Conservation (phyloP, 768 basidiomycete genomes). For the Suillus alpinus region DNA sequence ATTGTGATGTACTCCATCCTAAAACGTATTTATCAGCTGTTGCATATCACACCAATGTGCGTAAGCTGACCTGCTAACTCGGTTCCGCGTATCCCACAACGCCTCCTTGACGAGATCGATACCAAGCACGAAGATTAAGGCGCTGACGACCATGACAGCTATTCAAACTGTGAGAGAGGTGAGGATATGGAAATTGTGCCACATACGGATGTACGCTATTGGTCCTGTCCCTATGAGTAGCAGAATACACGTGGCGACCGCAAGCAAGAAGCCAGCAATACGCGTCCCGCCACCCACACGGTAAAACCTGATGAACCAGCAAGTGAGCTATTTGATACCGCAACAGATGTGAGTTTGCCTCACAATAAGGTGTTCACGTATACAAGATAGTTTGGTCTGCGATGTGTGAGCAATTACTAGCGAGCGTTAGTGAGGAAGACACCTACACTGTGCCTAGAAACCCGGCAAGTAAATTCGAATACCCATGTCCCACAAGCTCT, state of each 20-base stretch:
- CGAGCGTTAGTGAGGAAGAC: not conserved
- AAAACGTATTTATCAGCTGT: constrained; percentile 9
- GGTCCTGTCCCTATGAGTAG: constrained; percentile 83
- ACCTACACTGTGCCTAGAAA: constrained; percentile 76
- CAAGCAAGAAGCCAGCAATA: constrained; percentile 82
- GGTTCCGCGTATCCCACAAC: constrained; percentile 90
- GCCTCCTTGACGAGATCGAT: constrained; percentile 95
- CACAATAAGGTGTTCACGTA: constrained; percentile 85
- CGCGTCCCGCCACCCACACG: constrained; percentile 88
- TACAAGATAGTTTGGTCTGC: constrained; percentile 80
- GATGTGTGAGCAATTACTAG: constrained; percentile 5
- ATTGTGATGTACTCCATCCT: constrained; percentile 84
- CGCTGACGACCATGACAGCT: constrained; percentile 91
- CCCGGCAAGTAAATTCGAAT: constrained; percentile 85
- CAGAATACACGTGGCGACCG: constrained; percentile 64
- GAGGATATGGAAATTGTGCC: not conserved
- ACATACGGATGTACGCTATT: constrained; percentile 89
- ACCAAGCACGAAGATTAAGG: constrained; percentile 91
- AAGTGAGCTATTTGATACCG: not conserved
- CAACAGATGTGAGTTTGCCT: constrained; percentile 17
- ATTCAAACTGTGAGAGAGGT: not conserved
- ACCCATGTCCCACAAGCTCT: constrained; percentile 90
- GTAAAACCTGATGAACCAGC: constrained; percentile 59
- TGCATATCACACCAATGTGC: not conserved
- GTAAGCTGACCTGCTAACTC: constrained; percentile 66